phyloP scores from a whole-genome alignment of 352 stramenopile species.

The Globisporangium cystogenes region DNA sequence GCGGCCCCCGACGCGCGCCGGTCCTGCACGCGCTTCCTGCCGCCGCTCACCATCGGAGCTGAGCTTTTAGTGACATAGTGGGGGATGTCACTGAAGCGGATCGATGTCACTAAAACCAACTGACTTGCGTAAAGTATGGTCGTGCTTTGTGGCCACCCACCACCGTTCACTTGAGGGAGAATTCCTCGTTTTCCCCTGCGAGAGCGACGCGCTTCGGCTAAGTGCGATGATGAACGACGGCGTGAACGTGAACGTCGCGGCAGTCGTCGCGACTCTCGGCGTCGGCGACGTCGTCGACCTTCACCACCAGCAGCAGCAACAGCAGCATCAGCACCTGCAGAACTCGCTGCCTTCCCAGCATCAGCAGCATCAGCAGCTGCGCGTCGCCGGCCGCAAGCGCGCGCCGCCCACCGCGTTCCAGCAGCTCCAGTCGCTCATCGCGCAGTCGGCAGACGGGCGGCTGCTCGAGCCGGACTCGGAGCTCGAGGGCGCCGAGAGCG shows the following conservation, averaged over 20 bases:
- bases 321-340: neutral
- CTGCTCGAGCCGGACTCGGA: conserved; percentile 21
- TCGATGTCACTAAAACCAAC: neutral
- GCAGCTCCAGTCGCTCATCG: conserved; percentile 14
- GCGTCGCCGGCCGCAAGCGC: conserved; percentile 16
- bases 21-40: conserved; percentile 35
- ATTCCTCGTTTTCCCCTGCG: too few relatives aligned
- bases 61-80: neutral
- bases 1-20: conserved; percentile 12
- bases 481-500: conserved; percentile 14
- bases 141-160: too few relatives aligned
- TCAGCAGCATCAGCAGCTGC: conserved; percentile 2
- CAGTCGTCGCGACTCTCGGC: neutral
- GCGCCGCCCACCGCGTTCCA: conserved; percentile 10
- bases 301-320: conserved; percentile 5
- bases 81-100: neutral
- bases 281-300: conserved; percentile 1
- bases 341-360: neutral
- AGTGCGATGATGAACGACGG: neutral
- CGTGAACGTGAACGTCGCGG: neutral
- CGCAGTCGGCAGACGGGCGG: conserved; percentile 12
- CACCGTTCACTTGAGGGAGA: neutral
- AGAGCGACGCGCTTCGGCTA: neutral
- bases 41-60: conserved; percentile 60
- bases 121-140: too few relatives aligned